Evolutionary conservation across 108 stramenopile genomes (phyloP), one percentile per base, ranked within the genome.

Genomic region (Mediolabrus comicus): DNA sequence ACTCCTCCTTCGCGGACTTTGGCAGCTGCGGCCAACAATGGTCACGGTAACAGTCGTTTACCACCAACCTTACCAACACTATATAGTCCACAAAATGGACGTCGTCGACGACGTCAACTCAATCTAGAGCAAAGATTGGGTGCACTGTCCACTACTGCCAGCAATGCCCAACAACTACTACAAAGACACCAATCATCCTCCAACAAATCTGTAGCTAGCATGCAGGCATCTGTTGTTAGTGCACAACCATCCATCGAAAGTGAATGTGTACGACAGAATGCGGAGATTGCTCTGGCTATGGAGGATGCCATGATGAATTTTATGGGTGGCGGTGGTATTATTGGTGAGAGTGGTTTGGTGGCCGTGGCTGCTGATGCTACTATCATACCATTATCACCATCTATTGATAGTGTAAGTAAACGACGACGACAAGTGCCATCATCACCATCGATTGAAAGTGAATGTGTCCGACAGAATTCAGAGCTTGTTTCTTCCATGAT

Each of bases 221-320:
- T 34, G 32, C 62, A 43, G 25, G 35, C 54, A 2, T 63, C 71
- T 3, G 55, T 27, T 2, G 34, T 59, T 2, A 72, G 62, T 13
- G 43, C 49, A 8, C 62, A 64, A 39, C 65, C 73, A 35, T 74
- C 73, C 2, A 33, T 74, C 8, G 73, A 74, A 34, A 74, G 59
- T 38, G 73, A 62, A 39, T 74, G 73, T 54, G 22, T 74, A 13
- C 28, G 65, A n/a, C 73, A 74, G 34, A 74, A 74, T 52, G 65
- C 51, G 11, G 65, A 65, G 36, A 60, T 74, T 43, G 64, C 64
- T 2, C 3, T 54, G 32, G 35, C 54, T 6, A 74, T 74, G 73
- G 73, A 74, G 24, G 73, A 74, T 56, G 49, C 53, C 26, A 74
- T 74, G 73, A 67, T 67, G 65, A 51, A 58, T 16, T 74, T 74